phyloP scores from a whole-genome alignment of 768 basidiomycete genomes.

The Hygrocybe punicea region DNA sequence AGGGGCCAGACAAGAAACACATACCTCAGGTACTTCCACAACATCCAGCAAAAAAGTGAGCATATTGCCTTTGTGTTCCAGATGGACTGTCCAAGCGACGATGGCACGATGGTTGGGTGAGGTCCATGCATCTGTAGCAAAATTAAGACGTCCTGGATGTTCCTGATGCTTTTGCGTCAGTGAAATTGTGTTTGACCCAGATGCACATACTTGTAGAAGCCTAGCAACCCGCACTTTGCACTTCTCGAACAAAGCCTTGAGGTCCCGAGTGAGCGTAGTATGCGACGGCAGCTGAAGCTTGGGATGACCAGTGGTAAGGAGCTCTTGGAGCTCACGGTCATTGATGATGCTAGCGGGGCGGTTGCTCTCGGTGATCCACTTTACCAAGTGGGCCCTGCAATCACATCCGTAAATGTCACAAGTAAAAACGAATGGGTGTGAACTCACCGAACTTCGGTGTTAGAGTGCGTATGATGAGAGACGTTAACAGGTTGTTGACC shows the following conservation, averaged over 20 bases:
- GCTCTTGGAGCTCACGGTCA: constrained; percentile 26
- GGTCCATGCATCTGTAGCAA: constrained; percentile 11
- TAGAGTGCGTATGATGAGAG: constrained; percentile 28
- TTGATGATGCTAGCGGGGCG: constrained; percentile 32
- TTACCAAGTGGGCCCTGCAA: constrained; percentile 29
- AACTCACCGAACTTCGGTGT: constrained; percentile 21
- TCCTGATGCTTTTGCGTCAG: constrained; percentile 17
- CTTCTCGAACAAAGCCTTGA: constrained; percentile 25
- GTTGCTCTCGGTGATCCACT: constrained; percentile 33
- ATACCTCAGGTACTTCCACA: constrained; percentile 33
- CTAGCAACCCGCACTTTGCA: constrained; percentile 22
- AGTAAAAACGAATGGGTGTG: background rate
- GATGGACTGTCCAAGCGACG: constrained; percentile 21
- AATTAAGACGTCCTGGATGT: constrained; percentile 27
- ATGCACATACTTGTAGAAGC: constrained; percentile 23
- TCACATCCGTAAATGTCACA: background rate
- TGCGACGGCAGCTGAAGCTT: constrained; percentile 33
- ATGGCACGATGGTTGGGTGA: no score
- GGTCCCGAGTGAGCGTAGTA: constrained; percentile 31
- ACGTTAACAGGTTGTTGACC: constrained; percentile 30
- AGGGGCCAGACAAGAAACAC: background rate
- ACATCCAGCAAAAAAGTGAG: constrained; percentile 34
- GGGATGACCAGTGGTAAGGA: constrained; percentile 37
- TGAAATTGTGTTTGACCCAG: background rate
- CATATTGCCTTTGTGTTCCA: constrained; percentile 27